Conservation (phyloP, 2,329 filamentous ascomycete species). For the Hortaea werneckii region DNA sequence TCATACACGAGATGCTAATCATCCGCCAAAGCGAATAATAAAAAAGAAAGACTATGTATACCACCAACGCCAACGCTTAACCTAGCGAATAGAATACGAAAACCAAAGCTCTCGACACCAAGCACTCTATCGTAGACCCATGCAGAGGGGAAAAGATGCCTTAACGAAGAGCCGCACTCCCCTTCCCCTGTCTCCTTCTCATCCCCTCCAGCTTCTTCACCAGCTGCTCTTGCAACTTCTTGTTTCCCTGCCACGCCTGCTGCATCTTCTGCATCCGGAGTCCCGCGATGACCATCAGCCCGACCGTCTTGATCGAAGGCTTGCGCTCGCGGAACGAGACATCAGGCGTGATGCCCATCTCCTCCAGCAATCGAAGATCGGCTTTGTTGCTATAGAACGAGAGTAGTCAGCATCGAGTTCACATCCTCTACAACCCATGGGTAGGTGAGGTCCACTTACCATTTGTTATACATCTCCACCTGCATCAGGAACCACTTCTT, state of each 20-base stretch:
- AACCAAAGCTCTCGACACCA: too few species aligned
- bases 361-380: conserved; percentile 73
- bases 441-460: conserved; percentile 50
- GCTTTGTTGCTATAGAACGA: conserved; percentile 67
- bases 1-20: too few species aligned
- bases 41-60: too few species aligned
- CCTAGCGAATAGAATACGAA: too few species aligned
- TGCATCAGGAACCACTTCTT: conserved; percentile 75
- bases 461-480: conserved; percentile 76
- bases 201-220: conserved; percentile 38
- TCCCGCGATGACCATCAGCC: conserved; percentile 38
- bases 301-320: conserved; percentile 40
- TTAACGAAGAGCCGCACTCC: too few species aligned
- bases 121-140: too few species aligned
- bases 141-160: too few species aligned
- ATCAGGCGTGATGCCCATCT: conserved; percentile 61
- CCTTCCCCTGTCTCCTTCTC: conserved; percentile 19
- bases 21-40: too few species aligned
- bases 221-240: conserved; percentile 39
- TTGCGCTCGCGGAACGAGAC: conserved; percentile 33
- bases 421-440: not conserved
- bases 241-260: conserved; percentile 40
- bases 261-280: conserved; percentile 42
- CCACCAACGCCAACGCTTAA: too few species aligned
- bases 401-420: conserved; percentile 5